phyloP scores from a whole-genome alignment of 331 rosid species.

The Dryas integrifolia region DNA sequence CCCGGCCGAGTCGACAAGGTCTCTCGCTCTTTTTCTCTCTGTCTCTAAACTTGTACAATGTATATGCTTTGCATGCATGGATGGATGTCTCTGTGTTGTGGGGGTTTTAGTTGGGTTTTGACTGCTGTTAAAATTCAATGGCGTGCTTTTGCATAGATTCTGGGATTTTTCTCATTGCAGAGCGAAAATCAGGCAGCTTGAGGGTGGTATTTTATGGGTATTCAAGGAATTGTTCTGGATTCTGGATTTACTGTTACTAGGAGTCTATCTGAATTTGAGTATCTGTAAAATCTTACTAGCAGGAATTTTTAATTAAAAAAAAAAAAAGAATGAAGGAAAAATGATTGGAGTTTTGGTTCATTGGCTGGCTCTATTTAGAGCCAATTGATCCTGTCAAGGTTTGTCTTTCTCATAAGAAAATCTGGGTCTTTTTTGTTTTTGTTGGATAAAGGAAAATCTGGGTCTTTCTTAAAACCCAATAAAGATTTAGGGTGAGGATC shows the following conservation, averaged over 20 bases:
- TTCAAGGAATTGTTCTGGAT: not conserved
- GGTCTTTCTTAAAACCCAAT: not conserved
- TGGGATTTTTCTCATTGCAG: not conserved
- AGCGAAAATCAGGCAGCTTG: not conserved
- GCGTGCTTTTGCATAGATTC: no score
- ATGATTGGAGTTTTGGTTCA: not conserved
- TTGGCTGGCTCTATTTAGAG: not conserved
- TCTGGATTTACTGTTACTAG: not conserved
- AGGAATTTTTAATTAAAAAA: not conserved
- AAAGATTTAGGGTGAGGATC: not conserved
- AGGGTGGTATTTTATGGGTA: not conserved
- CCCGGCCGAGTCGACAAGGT: constrained; percentile 43
- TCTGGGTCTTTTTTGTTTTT: not conserved
- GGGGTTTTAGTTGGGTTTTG: not conserved
- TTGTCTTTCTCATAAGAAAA: not conserved
- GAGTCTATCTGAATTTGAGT: not conserved
- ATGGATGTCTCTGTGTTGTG: not conserved
- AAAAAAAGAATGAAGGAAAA: not conserved
- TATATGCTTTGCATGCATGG: constrained; percentile 9
- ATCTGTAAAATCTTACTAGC: not conserved
- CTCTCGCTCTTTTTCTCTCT: not conserved
- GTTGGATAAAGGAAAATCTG: not conserved
- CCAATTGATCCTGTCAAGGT: not conserved
- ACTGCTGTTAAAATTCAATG: not conserved
- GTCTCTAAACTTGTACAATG: not conserved